Conservation (phyloP, 2,329 filamentous ascomycete species). For the Alternaria ventricosa region DNA sequence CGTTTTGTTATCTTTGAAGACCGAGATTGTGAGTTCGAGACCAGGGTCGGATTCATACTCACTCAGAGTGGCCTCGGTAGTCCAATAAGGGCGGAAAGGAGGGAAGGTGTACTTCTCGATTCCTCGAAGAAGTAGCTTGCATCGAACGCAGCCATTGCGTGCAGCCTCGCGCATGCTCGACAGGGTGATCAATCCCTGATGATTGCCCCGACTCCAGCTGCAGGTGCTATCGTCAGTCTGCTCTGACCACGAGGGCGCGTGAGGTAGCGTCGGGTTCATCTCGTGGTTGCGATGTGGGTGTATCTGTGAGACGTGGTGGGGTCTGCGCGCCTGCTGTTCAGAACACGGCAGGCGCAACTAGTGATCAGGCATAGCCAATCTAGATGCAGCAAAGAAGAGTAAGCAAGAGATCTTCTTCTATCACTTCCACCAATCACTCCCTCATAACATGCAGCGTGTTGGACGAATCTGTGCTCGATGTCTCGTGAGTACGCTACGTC, state of each 20-base stretch:
- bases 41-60: background rate
- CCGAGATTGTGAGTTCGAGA: too few species aligned
- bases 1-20: background rate
- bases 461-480: accelerated
- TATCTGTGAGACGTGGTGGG: background rate
- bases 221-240: accelerated
- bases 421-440: background rate
- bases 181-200: accelerated
- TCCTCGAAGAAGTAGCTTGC: background rate
- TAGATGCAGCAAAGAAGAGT: background rate
- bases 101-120: background rate
- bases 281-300: background rate
- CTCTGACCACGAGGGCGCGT: background rate
- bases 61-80: background rate
- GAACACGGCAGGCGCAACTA: background rate
- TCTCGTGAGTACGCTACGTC: background rate
- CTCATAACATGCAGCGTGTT: background rate
- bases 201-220: background rate
- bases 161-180: background rate
- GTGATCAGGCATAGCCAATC: background rate
- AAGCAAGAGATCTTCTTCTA: accelerated
- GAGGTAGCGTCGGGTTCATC: accelerated
- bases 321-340: background rate
- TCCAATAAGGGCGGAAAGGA: background rate
- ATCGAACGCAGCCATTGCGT: background rate